Percentiles rank a stretch among this genome's conserved stretches.
Conservation (phyloP, 306 rosid species). For the Nissolia schottii region DNA sequence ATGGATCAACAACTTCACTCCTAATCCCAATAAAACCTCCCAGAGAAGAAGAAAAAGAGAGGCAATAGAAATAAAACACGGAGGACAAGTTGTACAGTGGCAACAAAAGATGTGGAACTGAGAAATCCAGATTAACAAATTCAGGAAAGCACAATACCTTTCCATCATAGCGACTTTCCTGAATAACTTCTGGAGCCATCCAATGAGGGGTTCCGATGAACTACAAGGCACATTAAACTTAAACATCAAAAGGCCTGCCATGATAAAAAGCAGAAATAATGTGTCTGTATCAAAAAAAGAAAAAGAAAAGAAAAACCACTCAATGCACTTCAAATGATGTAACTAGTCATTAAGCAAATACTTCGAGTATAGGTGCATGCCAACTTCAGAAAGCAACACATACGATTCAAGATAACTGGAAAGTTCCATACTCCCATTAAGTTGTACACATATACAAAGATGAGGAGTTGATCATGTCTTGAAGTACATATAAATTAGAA, state of each 20-base stretch:
- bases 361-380: not conserved
- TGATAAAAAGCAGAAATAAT: slow-evolving; percentile 1
- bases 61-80: not conserved
- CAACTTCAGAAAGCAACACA: slow-evolving; percentile 6
- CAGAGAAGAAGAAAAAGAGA: not conserved
- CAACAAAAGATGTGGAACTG: slow-evolving; percentile 12
- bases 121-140: slow-evolving; percentile 18
- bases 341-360: not conserved
- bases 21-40: not conserved
- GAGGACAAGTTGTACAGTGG: slow-evolving; percentile 10
- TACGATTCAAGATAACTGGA: not conserved
- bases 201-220: slow-evolving; percentile 99
- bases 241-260: slow-evolving; percentile 20
- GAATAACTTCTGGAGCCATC: slow-evolving; percentile 99
- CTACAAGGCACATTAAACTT: slow-evolving; percentile 48
- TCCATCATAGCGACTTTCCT: slow-evolving; percentile 98
- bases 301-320: slow-evolving; percentile 10
- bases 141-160: slow-evolving; percentile 53
- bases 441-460: not conserved
- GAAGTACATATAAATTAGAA: slow-evolving; percentile 8
- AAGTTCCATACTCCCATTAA: not conserved
- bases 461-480: not conserved
- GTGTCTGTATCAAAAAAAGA: slow-evolving; percentile 15
- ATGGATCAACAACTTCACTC: not conserved
- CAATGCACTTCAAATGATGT: slow-evolving; percentile 11